These are phyloP conservation scores for Naganishia sp. DNA, from an alignment of 1,284 basidiomycete species.

Conservation along the genomic window DNA sequence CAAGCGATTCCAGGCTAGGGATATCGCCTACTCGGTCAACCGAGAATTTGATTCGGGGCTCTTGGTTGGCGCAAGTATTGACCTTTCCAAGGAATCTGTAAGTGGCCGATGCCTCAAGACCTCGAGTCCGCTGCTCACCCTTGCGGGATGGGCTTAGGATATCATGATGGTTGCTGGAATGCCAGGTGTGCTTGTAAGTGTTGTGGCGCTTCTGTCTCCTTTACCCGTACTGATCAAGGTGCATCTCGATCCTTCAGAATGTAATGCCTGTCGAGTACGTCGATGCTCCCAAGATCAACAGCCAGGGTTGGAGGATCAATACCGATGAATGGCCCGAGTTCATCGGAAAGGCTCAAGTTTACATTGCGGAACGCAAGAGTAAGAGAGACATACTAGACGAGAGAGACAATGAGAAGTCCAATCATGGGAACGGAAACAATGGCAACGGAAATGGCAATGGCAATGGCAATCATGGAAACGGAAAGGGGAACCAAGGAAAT, in stretches of 20 bases:
- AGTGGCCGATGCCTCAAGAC: not conserved
- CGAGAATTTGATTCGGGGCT: conserved; percentile 56
- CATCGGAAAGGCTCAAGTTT: conserved; percentile 25
- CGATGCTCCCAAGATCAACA: conserved; percentile 24
- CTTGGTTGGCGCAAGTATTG: conserved; percentile 57
- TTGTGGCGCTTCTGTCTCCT: not conserved
- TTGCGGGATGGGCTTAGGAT: not conserved
- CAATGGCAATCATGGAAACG: conserved; percentile 16
- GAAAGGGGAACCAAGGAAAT: conserved; percentile 1
- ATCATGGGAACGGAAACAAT: conserved; percentile 12
- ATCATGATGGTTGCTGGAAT: conserved; percentile 18
- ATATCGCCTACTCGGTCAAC: conserved; percentile 52
- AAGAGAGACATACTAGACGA: conserved; percentile 2
- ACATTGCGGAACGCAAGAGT: conserved; percentile 7
- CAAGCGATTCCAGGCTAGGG: conserved; percentile 49
- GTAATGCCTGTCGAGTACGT: conserved; percentile 25
- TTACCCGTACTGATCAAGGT: not conserved
- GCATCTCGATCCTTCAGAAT: not conserved
- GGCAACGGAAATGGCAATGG: conserved; percentile 26
- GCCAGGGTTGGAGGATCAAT: conserved; percentile 26
- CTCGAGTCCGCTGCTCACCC: not conserved
- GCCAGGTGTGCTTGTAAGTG: conserved; percentile 18
- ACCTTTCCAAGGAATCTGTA: conserved; percentile 41
- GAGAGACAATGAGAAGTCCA: conserved; percentile 5
- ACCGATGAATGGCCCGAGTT: conserved; percentile 27